These are phyloP conservation scores for Fragaria ananassa DNA, from an alignment of 306 rosid genomes.

Conservation along the genomic window DNA sequence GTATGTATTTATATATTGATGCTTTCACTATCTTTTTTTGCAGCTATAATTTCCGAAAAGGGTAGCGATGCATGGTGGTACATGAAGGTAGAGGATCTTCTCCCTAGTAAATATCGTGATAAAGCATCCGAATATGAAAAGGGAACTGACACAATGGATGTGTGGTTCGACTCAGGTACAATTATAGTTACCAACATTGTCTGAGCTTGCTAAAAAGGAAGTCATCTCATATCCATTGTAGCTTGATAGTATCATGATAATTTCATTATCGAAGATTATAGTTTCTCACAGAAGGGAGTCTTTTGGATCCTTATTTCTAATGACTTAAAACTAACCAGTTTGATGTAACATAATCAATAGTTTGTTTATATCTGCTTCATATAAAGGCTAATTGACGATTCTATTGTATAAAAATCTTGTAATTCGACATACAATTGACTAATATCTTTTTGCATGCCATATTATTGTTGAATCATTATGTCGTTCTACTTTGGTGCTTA, in stretches of 20 bases:
- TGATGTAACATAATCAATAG: not conserved
- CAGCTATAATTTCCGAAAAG: conserved; percentile 85
- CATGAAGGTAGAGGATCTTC: conserved; percentile 91
- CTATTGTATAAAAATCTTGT: conserved; percentile 1
- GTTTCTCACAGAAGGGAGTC: not conserved
- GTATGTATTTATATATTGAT: not conserved
- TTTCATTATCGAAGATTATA: conserved; percentile 1
- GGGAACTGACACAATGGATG: conserved; percentile 99
- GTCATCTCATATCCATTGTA: not conserved
- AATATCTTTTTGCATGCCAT: not conserved
- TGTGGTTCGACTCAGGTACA: conserved; percentile 99
- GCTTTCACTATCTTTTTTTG: conserved; percentile 28
- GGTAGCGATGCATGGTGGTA: conserved; percentile 99
- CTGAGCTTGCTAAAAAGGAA: conserved; percentile 6
- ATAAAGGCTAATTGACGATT: not conserved
- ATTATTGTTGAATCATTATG: not conserved
- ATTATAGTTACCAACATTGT: conserved; percentile 10
- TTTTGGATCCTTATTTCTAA: not conserved
- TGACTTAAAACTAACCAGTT: not conserved
- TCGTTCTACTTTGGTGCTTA: conserved; percentile 4
- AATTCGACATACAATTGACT: not conserved
- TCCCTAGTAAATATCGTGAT: conserved; percentile 70
- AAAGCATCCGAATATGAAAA: conserved; percentile 88
- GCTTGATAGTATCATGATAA: not conserved
- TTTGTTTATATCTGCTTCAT: not conserved